These are phyloP conservation scores for Paraglomus occultum DNA, from an alignment of 192 early-diverging fungal genomes.

Conservation along the genomic window DNA sequence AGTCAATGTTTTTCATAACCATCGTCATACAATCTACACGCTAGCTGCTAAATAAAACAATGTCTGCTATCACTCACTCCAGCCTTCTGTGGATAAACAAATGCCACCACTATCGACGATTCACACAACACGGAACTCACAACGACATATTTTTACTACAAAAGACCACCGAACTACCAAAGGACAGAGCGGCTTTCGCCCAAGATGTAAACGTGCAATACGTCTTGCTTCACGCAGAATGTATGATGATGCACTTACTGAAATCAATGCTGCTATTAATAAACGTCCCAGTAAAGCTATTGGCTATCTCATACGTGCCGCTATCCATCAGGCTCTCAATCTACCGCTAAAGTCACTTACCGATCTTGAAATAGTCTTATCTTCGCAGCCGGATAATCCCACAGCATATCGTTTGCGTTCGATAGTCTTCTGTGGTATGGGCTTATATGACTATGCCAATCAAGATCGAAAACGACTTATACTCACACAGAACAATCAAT, in stretches of 20 bases:
- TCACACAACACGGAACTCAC: too few species aligned
- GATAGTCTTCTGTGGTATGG: background rate
- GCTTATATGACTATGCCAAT: background rate
- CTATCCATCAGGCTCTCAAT: background rate
- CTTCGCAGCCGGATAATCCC: background rate
- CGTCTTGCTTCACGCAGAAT: background rate
- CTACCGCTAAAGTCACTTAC: background rate
- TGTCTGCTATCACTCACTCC: too few species aligned
- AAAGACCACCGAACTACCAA: too few species aligned
- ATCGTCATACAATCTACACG: too few species aligned
- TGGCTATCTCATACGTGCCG: background rate
- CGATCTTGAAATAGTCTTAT: background rate
- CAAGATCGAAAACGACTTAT: background rate
- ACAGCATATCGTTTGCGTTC: background rate
- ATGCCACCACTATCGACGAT: too few species aligned
- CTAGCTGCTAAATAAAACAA: too few species aligned
- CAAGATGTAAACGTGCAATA: constrained; percentile 1
- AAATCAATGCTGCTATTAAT: background rate
- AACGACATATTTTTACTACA: too few species aligned
- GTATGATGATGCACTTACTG: background rate
- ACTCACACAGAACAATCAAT: background rate
- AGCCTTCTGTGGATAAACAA: too few species aligned
- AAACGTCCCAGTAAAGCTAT: background rate
- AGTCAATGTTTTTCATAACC: too few species aligned
- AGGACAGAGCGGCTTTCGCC: background rate